Conservation (phyloP, 129 eudicot genomes). For the Arctium minus region DNA sequence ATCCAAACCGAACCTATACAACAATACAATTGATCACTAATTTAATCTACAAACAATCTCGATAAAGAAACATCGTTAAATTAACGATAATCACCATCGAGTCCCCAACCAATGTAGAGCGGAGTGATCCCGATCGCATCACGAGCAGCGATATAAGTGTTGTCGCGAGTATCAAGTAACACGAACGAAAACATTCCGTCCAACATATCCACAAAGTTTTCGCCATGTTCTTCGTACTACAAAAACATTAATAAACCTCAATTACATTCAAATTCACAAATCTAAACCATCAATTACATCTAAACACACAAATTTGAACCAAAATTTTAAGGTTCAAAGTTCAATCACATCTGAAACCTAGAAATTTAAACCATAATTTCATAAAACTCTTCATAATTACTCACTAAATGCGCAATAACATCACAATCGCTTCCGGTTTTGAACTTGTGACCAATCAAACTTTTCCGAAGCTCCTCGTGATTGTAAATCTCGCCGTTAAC, state of each 20-base stretch:
- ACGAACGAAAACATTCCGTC: constrained; percentile 97
- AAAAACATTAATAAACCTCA: constrained; percentile 2
- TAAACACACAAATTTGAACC: neutral
- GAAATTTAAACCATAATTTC: neutral
- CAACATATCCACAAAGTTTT: constrained; percentile 75
- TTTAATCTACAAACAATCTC: neutral
- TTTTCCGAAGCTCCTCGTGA: constrained; percentile 64
- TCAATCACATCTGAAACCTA: neutral
- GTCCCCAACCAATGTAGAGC: constrained; percentile 94
- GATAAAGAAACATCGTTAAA: neutral
- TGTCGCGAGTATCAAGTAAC: constrained; percentile 72
- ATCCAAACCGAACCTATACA: constrained; percentile 82
- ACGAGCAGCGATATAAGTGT: constrained; percentile 81
- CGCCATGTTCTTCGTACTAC: constrained; percentile 88
- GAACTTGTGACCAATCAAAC: constrained; percentile 68
- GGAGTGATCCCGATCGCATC: constrained; percentile 91
- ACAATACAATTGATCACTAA: neutral
- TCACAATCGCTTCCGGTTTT: constrained; percentile 91
- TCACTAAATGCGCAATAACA: constrained; percentile 88
- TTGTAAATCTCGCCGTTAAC: constrained; percentile 95
- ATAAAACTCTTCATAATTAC: constrained; percentile 5
- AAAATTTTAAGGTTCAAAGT: neutral
- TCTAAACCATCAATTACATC: neutral
- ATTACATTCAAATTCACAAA: neutral
- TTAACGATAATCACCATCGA: constrained; percentile 49